These are phyloP conservation scores for Pseudogymnoascus sp. DNA, from an alignment of 2,329 filamentous ascomycete species.

Conservation along the genomic window DNA sequence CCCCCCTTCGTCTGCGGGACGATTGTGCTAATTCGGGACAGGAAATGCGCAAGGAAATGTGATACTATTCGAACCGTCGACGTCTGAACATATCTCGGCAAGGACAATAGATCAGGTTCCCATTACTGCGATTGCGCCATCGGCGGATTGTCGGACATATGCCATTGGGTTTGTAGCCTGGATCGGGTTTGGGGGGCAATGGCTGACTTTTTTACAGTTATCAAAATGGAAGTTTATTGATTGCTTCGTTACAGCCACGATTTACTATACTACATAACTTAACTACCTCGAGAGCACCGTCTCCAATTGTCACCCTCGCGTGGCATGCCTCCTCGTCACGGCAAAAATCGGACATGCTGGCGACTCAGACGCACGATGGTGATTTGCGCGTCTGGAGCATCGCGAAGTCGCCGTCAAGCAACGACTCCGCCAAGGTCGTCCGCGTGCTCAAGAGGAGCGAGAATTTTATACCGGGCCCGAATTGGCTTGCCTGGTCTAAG, in stretches of 20 bases:
- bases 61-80: constrained; percentile 87
- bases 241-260: constrained; percentile 79
- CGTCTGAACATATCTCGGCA: constrained; percentile 84
- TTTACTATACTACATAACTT: constrained; percentile 94
- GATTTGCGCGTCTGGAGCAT: constrained; percentile 96
- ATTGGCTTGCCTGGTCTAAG: constrained; percentile 98
- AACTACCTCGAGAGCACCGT: constrained; percentile 74
- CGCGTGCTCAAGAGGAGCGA: constrained; percentile 76
- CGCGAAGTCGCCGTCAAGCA: constrained; percentile 64
- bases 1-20: constrained; percentile 6
- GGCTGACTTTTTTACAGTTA: constrained; percentile 49
- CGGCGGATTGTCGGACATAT: constrained; percentile 85
- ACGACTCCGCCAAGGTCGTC: constrained; percentile 79
- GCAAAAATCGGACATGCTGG: constrained; percentile 96
- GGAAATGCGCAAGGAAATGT: constrained; percentile 89
- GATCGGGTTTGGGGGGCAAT: background rate
- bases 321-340: constrained; percentile 97
- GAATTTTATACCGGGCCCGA: constrained; percentile 63
- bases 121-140: constrained; percentile 86
- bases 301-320: constrained; percentile 74
- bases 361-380: constrained; percentile 83
- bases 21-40: constrained; percentile 31
- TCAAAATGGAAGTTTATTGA: constrained; percentile 86
- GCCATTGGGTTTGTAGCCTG: constrained; percentile 69
- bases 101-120: constrained; percentile 87